Percentiles rank a stretch among this genome's conserved stretches.
Evolutionary conservation across 2,329 filamentous ascomycete species (phyloP).

Genomic region (Cadophora malorum): DNA sequence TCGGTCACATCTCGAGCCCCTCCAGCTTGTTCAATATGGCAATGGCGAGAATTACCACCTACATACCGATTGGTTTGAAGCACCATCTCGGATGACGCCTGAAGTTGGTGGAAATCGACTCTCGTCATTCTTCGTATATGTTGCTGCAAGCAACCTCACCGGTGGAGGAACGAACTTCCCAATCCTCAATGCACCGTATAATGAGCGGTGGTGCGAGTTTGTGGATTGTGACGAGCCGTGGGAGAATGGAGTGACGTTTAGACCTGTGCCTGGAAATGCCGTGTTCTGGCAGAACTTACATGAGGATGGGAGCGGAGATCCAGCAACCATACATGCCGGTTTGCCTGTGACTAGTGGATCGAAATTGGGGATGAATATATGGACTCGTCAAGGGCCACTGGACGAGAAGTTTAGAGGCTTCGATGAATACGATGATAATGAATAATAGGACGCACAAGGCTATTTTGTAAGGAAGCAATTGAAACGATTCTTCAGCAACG

Average conservation of each 20-base stretch:
- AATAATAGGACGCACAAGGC: not conserved
- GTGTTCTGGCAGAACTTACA: constrained; percentile 67
- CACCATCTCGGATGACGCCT: constrained; percentile 20
- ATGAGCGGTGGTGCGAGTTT: constrained; percentile 59
- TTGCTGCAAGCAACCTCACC: constrained; percentile 52
- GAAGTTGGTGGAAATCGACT: constrained; percentile 36
- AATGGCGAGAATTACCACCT: constrained; percentile 62
- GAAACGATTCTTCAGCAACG: not conserved
- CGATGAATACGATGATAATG: constrained; percentile 21
- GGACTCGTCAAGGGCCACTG: constrained; percentile 43
- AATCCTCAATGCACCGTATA: constrained; percentile 46
- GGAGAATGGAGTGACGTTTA: constrained; percentile 58
- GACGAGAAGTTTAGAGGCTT: constrained; percentile 28
- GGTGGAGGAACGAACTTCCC: constrained; percentile 68
- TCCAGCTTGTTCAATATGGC: constrained; percentile 64
- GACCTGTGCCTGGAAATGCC: constrained; percentile 60
- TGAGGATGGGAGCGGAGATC: constrained; percentile 58
- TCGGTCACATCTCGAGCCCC: constrained; percentile 61
- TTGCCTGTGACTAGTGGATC: constrained; percentile 60
- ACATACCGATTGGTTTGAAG: constrained; percentile 61
- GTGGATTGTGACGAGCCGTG: constrained; percentile 55
- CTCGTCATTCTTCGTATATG: constrained; percentile 66
- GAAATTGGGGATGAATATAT: constrained; percentile 68
- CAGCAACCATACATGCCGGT: constrained; percentile 64
- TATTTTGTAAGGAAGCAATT: not conserved